Evolutionary conservation across 2,329 filamentous ascomycete genomes (phyloP), one percentile per base, ranked within the genome.

Genomic region (Hypoxylon sp.): DNA sequence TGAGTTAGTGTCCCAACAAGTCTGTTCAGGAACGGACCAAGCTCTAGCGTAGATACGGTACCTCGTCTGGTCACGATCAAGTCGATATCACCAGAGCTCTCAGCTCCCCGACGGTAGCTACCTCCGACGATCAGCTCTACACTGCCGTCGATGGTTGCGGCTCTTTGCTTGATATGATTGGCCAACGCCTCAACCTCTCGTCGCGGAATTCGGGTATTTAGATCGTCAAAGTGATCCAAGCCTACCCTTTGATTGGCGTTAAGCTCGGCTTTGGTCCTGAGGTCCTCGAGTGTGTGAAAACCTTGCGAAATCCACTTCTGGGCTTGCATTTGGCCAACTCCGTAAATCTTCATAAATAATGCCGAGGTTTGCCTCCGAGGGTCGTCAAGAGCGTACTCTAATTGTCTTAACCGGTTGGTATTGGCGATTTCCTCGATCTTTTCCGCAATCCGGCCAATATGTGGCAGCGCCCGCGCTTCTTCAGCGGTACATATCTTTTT

Each of bases 351-450:
- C 20, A 91, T 79, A 69, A 97, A 97, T 0, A 84, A 72, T 55
- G 88, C 84, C 1, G 96, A 75, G 0, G 85, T 75, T 13, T 80
- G 75, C 62, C 92, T 86, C n/a, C 81, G 78, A 0, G 88, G 84
- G 42, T 96, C 89, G 2, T 80, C 74, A 51, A 83, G 82, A 0
- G 89, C 85, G 66, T 88, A 85, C 27, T 96, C 89, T 0, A 97
- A 81, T 31, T 88, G 83, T 37, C 83, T 83, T 0, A 97, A 82
- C 21, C 81, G 80, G 67, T 91, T 83, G 0, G 91, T 97, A 33
- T 81, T 80, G 2, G 86, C 90, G 38, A 97, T 96, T 70, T 97
- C 94, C 67, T 95, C 91, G 62, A 98, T 95, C 73, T 97, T 97
- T 21, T 83, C 79, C 0, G 92, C 92, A 1, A 97, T 77, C 1